phyloP scores from a whole-genome alignment of 2,329 filamentous ascomycete species.

The Triangularia setosa region DNA sequence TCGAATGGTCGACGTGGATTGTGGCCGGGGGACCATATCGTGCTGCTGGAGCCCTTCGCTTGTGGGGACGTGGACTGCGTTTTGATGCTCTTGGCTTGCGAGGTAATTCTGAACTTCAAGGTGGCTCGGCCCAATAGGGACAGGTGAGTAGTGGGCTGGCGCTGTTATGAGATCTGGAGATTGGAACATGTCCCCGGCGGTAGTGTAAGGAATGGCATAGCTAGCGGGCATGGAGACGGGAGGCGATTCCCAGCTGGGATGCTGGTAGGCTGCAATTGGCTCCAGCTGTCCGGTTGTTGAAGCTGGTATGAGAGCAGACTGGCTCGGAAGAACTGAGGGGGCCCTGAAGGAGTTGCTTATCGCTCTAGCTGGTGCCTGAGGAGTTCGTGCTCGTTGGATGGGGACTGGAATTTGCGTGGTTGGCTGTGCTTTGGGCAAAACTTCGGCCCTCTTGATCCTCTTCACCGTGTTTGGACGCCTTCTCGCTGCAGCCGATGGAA shows the following conservation, averaged over 20 bases:
- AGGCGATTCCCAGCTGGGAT: constrained; percentile 16
- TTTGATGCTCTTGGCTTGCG: constrained; percentile 9
- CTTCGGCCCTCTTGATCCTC: constrained; percentile 20
- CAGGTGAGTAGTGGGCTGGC: constrained; percentile 16
- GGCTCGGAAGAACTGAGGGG: constrained; percentile 15
- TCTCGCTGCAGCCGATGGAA: constrained; percentile 3
- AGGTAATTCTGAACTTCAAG: constrained; percentile 16
- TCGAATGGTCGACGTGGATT: constrained; percentile 17
- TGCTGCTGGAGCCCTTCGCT: constrained; percentile 14
- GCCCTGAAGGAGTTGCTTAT: constrained; percentile 9
- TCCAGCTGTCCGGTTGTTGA: constrained; percentile 12
- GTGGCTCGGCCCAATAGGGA: constrained; percentile 13
- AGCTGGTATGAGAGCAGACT: constrained; percentile 13
- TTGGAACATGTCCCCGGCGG: constrained; percentile 18
- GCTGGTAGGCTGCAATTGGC: constrained; percentile 10
- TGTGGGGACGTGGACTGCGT: constrained; percentile 3
- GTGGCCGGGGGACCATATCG: constrained; percentile 14
- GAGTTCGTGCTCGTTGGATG: constrained; percentile 20
- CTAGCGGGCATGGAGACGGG: constrained; percentile 15
- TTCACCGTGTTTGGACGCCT: constrained; percentile 21
- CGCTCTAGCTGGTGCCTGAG: constrained; percentile 14
- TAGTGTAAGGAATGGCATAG: constrained; percentile 20
- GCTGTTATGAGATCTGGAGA: constrained; percentile 10
- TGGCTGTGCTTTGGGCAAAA: constrained; percentile 15
- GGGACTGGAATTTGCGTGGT: constrained; percentile 23